Conservation (phyloP, 371 early-diverging fungal species). For the Rhizopus microsporus region DNA sequence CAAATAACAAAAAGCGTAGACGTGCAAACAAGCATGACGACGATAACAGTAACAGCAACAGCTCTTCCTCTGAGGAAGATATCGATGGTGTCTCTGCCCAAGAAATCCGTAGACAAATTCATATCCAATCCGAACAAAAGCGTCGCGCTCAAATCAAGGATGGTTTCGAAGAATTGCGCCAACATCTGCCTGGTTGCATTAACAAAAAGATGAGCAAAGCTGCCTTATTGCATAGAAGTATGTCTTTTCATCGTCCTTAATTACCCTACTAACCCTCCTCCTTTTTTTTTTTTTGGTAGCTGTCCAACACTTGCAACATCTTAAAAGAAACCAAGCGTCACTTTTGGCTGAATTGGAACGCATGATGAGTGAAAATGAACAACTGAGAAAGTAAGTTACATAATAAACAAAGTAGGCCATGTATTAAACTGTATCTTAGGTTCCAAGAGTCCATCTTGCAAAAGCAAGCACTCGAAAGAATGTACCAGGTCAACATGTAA, state of each 20-base stretch:
- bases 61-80: constrained; percentile 28
- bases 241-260: constrained; percentile 9
- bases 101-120: constrained; percentile 59
- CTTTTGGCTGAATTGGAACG: constrained; percentile 49
- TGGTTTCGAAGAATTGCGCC: constrained; percentile 59
- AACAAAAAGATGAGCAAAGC: constrained; percentile 64
- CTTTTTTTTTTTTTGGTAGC: constrained; percentile 25
- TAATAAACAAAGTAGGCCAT: neutral
- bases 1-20: constrained; percentile 38
- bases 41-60: constrained; percentile 10
- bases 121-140: constrained; percentile 65
- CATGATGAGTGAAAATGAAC: constrained; percentile 49
- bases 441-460: constrained; percentile 54
- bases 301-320: constrained; percentile 52
- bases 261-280: neutral
- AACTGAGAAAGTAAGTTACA: constrained; percentile 42
- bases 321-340: constrained; percentile 47
- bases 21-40: constrained; percentile 28
- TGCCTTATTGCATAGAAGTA: constrained; percentile 54
- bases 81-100: constrained; percentile 39
- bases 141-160: constrained; percentile 63
- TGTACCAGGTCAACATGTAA: constrained; percentile 56
- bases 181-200: constrained; percentile 55
- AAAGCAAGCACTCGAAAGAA: constrained; percentile 55
- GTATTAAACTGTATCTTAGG: constrained; percentile 10